These are phyloP conservation scores for Fusarium setosum DNA, from an alignment of 2,329 filamentous ascomycete species.

Conservation along the genomic window DNA sequence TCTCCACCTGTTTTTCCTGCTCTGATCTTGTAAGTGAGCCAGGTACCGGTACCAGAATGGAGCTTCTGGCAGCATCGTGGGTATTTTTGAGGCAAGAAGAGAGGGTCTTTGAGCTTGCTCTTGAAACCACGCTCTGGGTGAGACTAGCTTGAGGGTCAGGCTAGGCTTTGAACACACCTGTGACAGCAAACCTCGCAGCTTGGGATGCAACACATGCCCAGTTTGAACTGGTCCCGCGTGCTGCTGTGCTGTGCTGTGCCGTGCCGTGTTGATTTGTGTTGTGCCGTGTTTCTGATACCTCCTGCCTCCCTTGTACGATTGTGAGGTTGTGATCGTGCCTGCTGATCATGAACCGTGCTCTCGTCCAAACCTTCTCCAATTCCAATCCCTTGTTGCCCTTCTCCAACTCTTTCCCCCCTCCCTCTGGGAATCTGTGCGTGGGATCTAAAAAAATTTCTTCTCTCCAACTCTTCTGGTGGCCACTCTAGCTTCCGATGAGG, in stretches of 20 bases:
- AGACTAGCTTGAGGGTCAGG: not conserved
- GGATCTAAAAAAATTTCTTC: conserved; percentile 14
- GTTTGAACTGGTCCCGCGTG: not conserved
- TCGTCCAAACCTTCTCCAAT: conserved; percentile 25
- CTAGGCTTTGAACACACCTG: not conserved
- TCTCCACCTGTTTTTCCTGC: conserved; percentile 20
- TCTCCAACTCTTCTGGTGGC: conserved; percentile 14
- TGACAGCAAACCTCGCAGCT: conserved; percentile 3
- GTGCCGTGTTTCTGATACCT: not conserved
- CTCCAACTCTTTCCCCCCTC: conserved; percentile 20
- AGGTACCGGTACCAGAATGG: conserved; percentile 35
- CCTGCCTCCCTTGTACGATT: not conserved
- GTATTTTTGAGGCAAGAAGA: conserved; percentile 25
- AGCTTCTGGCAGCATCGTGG: conserved; percentile 30
- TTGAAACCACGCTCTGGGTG: conserved; percentile 35
- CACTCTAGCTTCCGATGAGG: conserved; percentile 17
- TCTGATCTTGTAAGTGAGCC: conserved; percentile 28
- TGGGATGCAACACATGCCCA: conserved; percentile 21
- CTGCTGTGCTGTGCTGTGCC: not conserved
- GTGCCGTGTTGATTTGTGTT: not conserved
- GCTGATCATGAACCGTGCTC: conserved; percentile 12
- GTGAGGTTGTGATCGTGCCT: not conserved
- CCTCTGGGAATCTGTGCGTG: not conserved
- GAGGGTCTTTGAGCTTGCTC: conserved; percentile 30
- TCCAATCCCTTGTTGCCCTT: conserved; percentile 8